These are phyloP conservation scores for Cicer yamashitae DNA, from an alignment of 306 rosid genomes.

Conservation along the genomic window DNA sequence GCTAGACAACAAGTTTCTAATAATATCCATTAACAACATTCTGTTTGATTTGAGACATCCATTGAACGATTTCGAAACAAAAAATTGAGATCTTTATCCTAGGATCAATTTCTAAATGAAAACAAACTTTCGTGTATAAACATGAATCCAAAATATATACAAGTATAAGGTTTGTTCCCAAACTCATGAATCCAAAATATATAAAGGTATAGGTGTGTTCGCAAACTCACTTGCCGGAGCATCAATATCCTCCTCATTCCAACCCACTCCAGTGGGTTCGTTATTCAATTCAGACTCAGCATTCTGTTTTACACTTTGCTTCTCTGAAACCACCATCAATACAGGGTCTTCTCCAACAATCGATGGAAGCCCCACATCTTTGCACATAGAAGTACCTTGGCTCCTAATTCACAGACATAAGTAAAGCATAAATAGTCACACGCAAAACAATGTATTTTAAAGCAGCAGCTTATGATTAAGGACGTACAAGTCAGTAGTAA, in stretches of 20 bases:
- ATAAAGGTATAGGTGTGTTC: conserved; percentile 7
- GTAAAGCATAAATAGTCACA: conserved; percentile 33
- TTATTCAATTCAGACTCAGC: conserved; percentile 51
- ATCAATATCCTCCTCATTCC: conserved; percentile 71
- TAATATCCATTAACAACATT: conserved; percentile 7
- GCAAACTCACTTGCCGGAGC: conserved; percentile 85
- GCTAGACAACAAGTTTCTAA: background rate
- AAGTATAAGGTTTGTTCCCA: background rate
- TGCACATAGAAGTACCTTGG: conserved; percentile 41
- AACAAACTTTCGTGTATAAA: background rate
- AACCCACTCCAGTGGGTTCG: conserved; percentile 49
- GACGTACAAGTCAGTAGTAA: conserved; percentile 60
- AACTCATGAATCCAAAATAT: conserved; percentile 1
- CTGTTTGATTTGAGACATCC: conserved; percentile 14
- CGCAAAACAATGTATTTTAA: conserved; percentile 28
- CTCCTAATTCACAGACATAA: conserved; percentile 58
- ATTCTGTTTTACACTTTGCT: conserved; percentile 38
- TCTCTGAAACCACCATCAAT: conserved; percentile 47
- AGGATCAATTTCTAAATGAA: conserved; percentile 24
- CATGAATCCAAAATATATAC: conserved; percentile 20
- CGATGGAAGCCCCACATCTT: conserved; percentile 50
- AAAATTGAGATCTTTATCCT: conserved; percentile 3
- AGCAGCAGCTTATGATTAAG: conserved; percentile 21
- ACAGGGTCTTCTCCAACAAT: conserved; percentile 49
- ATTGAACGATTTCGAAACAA: conserved; percentile 9